Conservation (phyloP, 1,139 yeast species). For the Pichia norvegensis region DNA sequence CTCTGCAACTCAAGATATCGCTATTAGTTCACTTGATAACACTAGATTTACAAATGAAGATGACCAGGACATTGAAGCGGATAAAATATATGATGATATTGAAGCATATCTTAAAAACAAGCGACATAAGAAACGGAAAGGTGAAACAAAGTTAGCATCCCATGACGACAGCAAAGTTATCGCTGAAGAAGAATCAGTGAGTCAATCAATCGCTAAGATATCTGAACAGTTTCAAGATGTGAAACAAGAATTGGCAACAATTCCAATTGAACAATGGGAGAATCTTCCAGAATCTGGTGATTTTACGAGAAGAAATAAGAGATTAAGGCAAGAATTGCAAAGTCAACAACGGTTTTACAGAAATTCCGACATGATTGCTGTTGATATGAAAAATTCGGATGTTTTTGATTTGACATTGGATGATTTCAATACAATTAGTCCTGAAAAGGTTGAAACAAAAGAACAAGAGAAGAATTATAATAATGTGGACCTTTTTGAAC, state of each 20-base stretch:
- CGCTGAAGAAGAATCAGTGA: slow-evolving; percentile 6
- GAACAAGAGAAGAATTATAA: background rate
- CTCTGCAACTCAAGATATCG: slow-evolving; percentile 25
- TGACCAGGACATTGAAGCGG: slow-evolving; percentile 65
- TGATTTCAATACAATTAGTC: slow-evolving; percentile 8
- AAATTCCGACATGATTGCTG: slow-evolving; percentile 65
- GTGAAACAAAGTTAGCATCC: background rate
- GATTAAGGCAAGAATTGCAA: slow-evolving; percentile 57
- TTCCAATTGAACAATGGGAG: slow-evolving; percentile 73
- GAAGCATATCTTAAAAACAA: slow-evolving; percentile 35
- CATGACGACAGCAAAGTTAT: slow-evolving; percentile 1
- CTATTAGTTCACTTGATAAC: slow-evolving; percentile 21
- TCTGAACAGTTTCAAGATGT: slow-evolving; percentile 46
- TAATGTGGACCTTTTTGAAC: slow-evolving; percentile 39
- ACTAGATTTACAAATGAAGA: background rate
- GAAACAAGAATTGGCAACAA: slow-evolving; percentile 51
- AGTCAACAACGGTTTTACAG: slow-evolving; percentile 68
- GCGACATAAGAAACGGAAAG: slow-evolving; percentile 7
- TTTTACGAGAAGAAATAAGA: slow-evolving; percentile 69
- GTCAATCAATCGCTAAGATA: slow-evolving; percentile 28
- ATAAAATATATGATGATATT: slow-evolving; percentile 53
- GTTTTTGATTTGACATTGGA: slow-evolving; percentile 22
- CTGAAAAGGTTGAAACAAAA: slow-evolving; percentile 29
- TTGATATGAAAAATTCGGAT: slow-evolving; percentile 26
- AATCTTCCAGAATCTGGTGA: slow-evolving; percentile 85